Conservation (phyloP, 2,329 filamentous ascomycete genomes). For the Fusarium gaditjirri region DNA sequence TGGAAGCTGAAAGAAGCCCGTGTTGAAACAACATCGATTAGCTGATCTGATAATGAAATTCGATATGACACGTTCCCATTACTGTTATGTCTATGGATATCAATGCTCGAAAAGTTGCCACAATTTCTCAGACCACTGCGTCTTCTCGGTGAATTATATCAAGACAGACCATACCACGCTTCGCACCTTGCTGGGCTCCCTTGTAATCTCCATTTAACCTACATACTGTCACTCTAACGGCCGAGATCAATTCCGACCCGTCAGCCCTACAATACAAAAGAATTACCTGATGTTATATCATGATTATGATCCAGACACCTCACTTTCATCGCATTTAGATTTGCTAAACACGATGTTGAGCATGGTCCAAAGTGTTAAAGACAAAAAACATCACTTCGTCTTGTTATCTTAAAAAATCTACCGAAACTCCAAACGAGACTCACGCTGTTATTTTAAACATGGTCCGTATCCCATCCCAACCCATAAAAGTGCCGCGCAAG, state of each 20-base stretch:
- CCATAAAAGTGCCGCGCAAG: neutral
- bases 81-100: neutral
- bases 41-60: constrained; percentile 11
- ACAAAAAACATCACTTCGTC: neutral
- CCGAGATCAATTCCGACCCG: neutral
- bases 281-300: neutral
- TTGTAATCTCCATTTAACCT: constrained; percentile 3
- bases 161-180: neutral
- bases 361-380: rapidly evolving
- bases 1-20: constrained; percentile 21
- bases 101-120: constrained; percentile 1
- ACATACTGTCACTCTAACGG: neutral
- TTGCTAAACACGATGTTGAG: neutral
- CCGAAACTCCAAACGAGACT: constrained; percentile 21
- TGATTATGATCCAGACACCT: neutral
- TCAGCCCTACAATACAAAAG: constrained; percentile 1
- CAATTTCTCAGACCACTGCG: constrained; percentile 13
- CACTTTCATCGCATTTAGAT: neutral
- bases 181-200: constrained; percentile 1
- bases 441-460: constrained; percentile 15
- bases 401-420: neutral
- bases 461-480: neutral
- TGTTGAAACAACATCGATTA: constrained; percentile 1
- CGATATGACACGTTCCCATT: constrained; percentile 7
- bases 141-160: constrained; percentile 20